Conservation (phyloP, 2,329 filamentous ascomycete genomes). For the Aspergillus viridinutans region DNA sequence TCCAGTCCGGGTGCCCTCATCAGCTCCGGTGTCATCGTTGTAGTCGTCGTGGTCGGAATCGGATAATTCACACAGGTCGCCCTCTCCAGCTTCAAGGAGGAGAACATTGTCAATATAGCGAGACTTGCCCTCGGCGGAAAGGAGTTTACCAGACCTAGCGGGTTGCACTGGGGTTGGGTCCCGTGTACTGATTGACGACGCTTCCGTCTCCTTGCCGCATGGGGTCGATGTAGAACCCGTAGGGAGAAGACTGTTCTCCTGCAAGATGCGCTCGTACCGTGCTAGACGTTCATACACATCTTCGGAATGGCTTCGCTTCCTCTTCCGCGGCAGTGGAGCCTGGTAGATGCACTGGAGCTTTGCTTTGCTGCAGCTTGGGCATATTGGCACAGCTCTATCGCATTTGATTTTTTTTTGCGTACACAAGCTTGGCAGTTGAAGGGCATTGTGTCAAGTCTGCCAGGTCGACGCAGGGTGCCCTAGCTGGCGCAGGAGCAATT, state of each 20-base stretch:
- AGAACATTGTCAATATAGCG: slow-evolving; percentile 41
- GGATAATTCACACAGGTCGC: slow-evolving; percentile 20
- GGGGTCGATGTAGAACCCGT: neutral
- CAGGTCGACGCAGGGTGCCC: neutral
- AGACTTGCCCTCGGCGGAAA: slow-evolving; percentile 30
- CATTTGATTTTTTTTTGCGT: slow-evolving; percentile 42
- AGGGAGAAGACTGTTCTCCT: slow-evolving; percentile 22
- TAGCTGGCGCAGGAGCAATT: slow-evolving; percentile 4
- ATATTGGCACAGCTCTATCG: slow-evolving; percentile 30
- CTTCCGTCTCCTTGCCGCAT: neutral
- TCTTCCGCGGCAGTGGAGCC: slow-evolving; percentile 35
- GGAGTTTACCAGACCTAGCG: slow-evolving; percentile 1
- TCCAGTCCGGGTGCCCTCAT: neutral
- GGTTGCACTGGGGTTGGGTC: neutral
- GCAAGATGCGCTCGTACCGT: slow-evolving; percentile 39
- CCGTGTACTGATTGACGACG: neutral
- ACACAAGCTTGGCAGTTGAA: slow-evolving; percentile 22
- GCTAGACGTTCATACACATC: slow-evolving; percentile 33
- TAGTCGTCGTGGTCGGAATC: slow-evolving; percentile 14
- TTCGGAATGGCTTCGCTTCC: slow-evolving; percentile 35
- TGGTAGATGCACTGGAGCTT: slow-evolving; percentile 40
- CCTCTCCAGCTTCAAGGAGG: slow-evolving; percentile 21
- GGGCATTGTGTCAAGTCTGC: slow-evolving; percentile 1
- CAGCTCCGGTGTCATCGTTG: neutral
- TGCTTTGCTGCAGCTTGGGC: slow-evolving; percentile 31